Evolutionary conservation across 441 rosid species (phyloP), one percentile per base, ranked within the genome.

Genomic region (Gossypium davidsonii): DNA sequence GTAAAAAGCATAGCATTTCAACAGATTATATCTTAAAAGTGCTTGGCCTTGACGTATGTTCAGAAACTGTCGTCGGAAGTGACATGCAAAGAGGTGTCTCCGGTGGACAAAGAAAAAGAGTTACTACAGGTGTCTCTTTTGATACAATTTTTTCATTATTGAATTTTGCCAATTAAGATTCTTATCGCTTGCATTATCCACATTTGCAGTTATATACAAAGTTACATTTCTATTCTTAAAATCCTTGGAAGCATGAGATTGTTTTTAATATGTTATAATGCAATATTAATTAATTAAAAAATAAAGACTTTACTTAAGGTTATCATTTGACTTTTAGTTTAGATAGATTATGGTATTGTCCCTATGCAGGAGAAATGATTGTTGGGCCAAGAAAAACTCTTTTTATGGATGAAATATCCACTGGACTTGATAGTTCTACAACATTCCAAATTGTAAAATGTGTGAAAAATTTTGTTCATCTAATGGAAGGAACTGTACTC

Each of bases 11-110:
- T 76, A 91, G 87, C 79, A 67, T 94, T 49, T 87, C 92, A 2
- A 90, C 97, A 14, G 97, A 94, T 75, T 94, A 94, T 55, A 83
- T 90, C 72, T 79, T 94, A 60, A 88, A 85, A 81, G 87, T 94
- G 74, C 97, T 94, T 78, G 98, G 97, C 72, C 97, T 94, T 70
- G 97, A 92, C 73, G 70, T 88, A 49, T 94, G 98, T 79, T 81
- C 97, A 39, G 97, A 94, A 67, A 94, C 98, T 14, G 66, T 86
- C 46, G 97, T 92, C 39, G 98, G 98, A 39, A 92, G 77, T 77
- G 98, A 94, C 63, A 94, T 94, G 97, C 81, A 89, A 75, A 87
- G 97, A 84, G 98, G 98, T 28, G 93, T 94, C 78, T 94, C 98
- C 4, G 97, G 98, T 60, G 98, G 98, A 67, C 98, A 92, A 72